Conservation (phyloP, 2,329 filamentous ascomycete genomes). For the Colletotrichum tamarilloi region DNA sequence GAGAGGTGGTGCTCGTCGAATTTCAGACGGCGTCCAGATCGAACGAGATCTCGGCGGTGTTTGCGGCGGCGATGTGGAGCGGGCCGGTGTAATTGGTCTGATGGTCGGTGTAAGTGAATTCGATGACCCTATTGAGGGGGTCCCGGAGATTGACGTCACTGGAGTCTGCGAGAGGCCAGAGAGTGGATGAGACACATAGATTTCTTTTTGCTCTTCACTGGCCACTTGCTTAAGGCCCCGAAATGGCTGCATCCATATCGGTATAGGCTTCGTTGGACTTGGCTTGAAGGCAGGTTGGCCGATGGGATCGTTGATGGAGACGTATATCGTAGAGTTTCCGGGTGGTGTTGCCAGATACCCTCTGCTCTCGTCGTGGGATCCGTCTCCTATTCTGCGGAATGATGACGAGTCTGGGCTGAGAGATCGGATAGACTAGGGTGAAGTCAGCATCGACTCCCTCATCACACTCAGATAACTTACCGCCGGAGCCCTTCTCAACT, state of each 20-base stretch:
- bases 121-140: slow-evolving; percentile 6
- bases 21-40: not conserved
- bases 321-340: slow-evolving; percentile 54
- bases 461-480: not conserved
- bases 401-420: slow-evolving; percentile 15
- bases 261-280: slow-evolving; percentile 62
- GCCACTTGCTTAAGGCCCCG: slow-evolving; percentile 32
- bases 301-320: slow-evolving; percentile 62
- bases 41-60: not conserved
- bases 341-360: slow-evolving; percentile 13
- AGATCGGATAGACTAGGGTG: slow-evolving; percentile 6
- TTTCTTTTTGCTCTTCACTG: slow-evolving; percentile 17
- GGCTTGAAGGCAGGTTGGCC: slow-evolving; percentile 58
- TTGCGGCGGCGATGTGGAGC: not conserved
- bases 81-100: slow-evolving; percentile 7
- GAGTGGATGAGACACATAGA: not conserved
- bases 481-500: slow-evolving; percentile 29
- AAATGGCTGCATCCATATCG: slow-evolving; percentile 54
- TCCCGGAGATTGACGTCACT: slow-evolving; percentile 5
- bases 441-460: not conserved
- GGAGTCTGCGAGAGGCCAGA: not conserved
- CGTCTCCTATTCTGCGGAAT: slow-evolving; percentile 1
- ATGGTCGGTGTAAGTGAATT: slow-evolving; percentile 5
- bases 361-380: slow-evolving; percentile 4
- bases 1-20: slow-evolving; percentile 29